Evolutionary conservation across 1,284 basidiomycete species (phyloP).

Genomic region (Sporisorium reilianum): DNA sequence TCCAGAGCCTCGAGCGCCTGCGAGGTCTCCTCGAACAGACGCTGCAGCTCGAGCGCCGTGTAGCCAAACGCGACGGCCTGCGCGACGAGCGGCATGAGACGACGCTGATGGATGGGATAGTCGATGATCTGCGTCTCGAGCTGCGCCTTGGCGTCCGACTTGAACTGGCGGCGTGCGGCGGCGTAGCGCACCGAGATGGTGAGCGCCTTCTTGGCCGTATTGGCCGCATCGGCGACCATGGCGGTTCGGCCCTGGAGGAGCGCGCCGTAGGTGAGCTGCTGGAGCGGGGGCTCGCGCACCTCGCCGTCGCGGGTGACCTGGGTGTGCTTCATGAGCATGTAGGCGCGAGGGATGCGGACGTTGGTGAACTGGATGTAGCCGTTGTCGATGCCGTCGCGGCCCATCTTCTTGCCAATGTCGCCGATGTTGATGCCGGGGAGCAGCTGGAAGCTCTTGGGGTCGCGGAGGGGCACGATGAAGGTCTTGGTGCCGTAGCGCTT

Average conservation of each 20-base stretch:
- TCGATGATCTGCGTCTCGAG: conserved; percentile 74
- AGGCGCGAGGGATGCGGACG: conserved; percentile 74
- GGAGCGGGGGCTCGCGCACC: conserved; percentile 72
- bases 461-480: conserved; percentile 74
- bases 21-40: conserved; percentile 71
- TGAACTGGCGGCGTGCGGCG: conserved; percentile 74
- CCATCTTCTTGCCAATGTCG: conserved; percentile 76
- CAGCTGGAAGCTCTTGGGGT: conserved; percentile 71
- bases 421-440: conserved; percentile 74
- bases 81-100: conserved; percentile 74
- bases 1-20: conserved; percentile 73
- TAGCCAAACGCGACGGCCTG: conserved; percentile 75
- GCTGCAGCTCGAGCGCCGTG: conserved; percentile 71
- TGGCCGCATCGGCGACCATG: conserved; percentile 74
- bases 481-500: conserved; percentile 75
- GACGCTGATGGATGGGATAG: conserved; percentile 75
- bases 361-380: conserved; percentile 73
- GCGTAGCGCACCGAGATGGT: conserved; percentile 75
- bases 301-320: conserved; percentile 73
- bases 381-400: conserved; percentile 73
- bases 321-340: conserved; percentile 76
- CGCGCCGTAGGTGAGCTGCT: conserved; percentile 75
- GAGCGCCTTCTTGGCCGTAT: conserved; percentile 73
- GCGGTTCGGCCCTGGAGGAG: conserved; percentile 73
- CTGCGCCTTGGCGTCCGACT: conserved; percentile 61